Conservation (phyloP, 495 filamentous ascomycete species). For the Cairneyella variabilis region DNA sequence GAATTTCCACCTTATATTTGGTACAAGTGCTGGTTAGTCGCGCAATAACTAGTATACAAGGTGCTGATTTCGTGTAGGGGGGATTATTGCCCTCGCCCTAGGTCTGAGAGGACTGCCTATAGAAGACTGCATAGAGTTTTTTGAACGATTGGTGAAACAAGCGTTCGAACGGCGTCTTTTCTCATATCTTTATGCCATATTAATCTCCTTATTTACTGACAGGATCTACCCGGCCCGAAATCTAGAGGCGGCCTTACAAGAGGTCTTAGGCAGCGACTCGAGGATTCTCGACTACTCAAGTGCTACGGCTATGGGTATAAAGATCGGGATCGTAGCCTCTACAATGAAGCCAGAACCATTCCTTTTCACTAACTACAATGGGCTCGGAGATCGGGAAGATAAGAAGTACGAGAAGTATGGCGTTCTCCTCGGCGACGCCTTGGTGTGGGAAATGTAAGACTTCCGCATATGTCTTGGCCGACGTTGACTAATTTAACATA, state of each 20-base stretch:
- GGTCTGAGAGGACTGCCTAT: conserved; percentile 23
- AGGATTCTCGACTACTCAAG: conserved; percentile 27
- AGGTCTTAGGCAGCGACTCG: conserved; percentile 23
- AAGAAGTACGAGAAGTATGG: conserved; percentile 13
- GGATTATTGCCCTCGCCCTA: conserved; percentile 30
- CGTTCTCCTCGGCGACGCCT: conserved; percentile 16
- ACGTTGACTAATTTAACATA: conserved; percentile 14
- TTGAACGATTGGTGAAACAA: conserved; percentile 27
- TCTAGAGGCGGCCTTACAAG: conserved; percentile 28
- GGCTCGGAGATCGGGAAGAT: conserved; percentile 9
- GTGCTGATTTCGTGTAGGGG: conserved; percentile 26
- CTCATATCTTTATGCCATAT: conserved; percentile 16
- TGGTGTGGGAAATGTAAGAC: conserved; percentile 26
- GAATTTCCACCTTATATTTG: conserved; percentile 31
- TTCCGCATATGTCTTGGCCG: neutral
- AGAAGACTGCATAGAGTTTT: conserved; percentile 20
- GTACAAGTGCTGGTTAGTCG: conserved; percentile 32
- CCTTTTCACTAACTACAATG: conserved; percentile 34
- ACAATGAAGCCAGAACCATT: conserved; percentile 22
- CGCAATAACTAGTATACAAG: neutral
- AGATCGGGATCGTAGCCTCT: conserved; percentile 26
- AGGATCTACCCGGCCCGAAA: conserved; percentile 27
- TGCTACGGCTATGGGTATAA: conserved; percentile 9
- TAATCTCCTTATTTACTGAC: conserved; percentile 29
- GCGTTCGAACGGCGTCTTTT: conserved; percentile 27